Base-by-base conservation (phyloP, 441 rosid species). In the Daphne laureola region DNA sequence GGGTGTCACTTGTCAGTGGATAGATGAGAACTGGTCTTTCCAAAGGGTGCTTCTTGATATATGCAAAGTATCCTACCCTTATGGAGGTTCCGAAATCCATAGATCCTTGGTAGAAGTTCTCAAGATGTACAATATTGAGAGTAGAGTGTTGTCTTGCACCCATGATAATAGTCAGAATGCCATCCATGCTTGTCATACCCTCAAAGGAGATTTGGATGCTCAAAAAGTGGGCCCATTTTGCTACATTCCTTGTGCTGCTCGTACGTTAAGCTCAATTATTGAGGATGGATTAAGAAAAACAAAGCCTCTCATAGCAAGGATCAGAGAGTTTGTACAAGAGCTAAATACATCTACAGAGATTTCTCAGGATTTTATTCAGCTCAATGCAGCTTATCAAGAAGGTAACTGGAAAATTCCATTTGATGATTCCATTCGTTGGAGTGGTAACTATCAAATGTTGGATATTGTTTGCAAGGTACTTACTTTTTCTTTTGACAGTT, bases 1-100 rank as follows among this genome's bases (percentile, higher is more conserved):
- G 98, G 84, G 98, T 38, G 69, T 91, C 46, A 84, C 89, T 12
- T 71, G 95, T 56, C 93, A 86, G 31, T 91, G 96, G 96, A 78
- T 90, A 51, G 90, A 90, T 51, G 95, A 81, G 27, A 73, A 66
- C 49, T 90, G 97, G 95, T 74, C 73, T 56, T 79, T 75, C 54
- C 87, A 73, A 38, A 74, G 78, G 51, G 59, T 85, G 69, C 70
- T 91, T 54, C 95, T 88, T 14, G 96, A 91, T 59, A 70, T 86
- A 57, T 88, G 82, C 54, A 84, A 74, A 55, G 62, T 91, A 67
- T 86, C 92, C 46, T 87, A 82, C 54, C 98, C 98, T 14, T 77
- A 83, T 50, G 86, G 84, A 1, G 74, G 67, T 48, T 59, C 95
- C 14, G 95, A 88, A 73, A 81, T 88, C 36, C 79, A 75, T 67